These are phyloP conservation scores for Podochytrium sp. DNA, from an alignment of 192 early-diverging fungal species.

Conservation along the genomic window DNA sequence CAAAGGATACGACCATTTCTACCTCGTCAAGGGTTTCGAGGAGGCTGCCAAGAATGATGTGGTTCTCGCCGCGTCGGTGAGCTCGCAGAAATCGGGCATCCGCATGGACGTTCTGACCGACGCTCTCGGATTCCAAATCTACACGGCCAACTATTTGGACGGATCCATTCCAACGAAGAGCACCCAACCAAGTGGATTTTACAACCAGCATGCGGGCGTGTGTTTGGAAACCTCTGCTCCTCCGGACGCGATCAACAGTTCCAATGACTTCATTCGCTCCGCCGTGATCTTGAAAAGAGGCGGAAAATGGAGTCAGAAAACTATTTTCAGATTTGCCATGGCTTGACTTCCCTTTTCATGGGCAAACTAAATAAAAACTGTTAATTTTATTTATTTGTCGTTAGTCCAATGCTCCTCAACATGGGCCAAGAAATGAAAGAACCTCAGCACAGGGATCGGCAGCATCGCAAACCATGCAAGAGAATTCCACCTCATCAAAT, in stretches of 20 bases:
- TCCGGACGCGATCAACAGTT: constrained; percentile 51
- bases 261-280: constrained; percentile 21
- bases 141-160: constrained; percentile 79
- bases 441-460: too few relatives aligned
- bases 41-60: background rate
- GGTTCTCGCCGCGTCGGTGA: constrained; percentile 48
- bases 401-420: constrained; percentile 28
- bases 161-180: constrained; percentile 49
- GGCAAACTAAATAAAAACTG: background rate
- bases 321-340: constrained; percentile 35
- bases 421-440: constrained; percentile 37
- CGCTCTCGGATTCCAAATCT: constrained; percentile 80
- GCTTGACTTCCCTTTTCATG: background rate
- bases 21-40: constrained; percentile 39
- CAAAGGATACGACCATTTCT: constrained; percentile 86
- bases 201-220: constrained; percentile 66
- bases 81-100: constrained; percentile 64
- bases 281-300: constrained; percentile 35
- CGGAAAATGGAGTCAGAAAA: constrained; percentile 41
- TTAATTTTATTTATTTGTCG: too few relatives aligned
- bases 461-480: too few relatives aligned
- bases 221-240: constrained; percentile 58
- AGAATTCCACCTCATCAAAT: too few relatives aligned
- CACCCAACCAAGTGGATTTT: constrained; percentile 41
- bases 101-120: constrained; percentile 66